phyloP scores from a whole-genome alignment of 495 filamentous ascomycete species.

The Hypomontagnella monticulosa region DNA sequence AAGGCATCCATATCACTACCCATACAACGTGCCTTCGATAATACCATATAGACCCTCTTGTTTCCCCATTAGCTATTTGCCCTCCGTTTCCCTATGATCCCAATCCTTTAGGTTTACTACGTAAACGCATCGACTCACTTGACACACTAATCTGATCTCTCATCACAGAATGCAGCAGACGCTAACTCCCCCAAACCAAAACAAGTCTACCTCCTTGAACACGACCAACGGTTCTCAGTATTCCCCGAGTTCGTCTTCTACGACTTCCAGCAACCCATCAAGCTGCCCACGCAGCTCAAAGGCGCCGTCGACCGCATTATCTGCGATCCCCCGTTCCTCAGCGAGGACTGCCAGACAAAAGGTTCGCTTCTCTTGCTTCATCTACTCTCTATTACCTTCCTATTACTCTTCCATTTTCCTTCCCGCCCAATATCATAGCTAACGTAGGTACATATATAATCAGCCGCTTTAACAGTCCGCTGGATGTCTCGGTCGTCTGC shows the following conservation, averaged over 20 bases:
- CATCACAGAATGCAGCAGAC: slow-evolving; percentile 41
- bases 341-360: slow-evolving; percentile 83
- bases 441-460: not conserved
- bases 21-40: too few relatives aligned
- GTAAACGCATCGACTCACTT: too few relatives aligned
- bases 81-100: too few relatives aligned
- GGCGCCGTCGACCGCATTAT: slow-evolving; percentile 72
- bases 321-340: slow-evolving; percentile 80
- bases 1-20: too few relatives aligned
- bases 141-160: not conserved
- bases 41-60: too few relatives aligned
- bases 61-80: too few relatives aligned
- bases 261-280: slow-evolving; percentile 73
- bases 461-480: slow-evolving; percentile 75
- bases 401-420: not conserved
- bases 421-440: too few relatives aligned
- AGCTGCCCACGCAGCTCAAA: slow-evolving; percentile 69
- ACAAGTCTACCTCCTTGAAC: slow-evolving; percentile 70
- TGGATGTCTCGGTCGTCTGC: slow-evolving; percentile 65
- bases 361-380: slow-evolving; percentile 50
- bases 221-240: slow-evolving; percentile 73
- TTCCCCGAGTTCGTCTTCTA: slow-evolving; percentile 77
- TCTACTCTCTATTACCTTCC: slow-evolving; percentile 2
- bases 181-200: slow-evolving; percentile 56
- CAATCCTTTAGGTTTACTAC: too few relatives aligned